Base-by-base conservation (phyloP, 257 asterid genomes). In the Solanum clarkiae region DNA sequence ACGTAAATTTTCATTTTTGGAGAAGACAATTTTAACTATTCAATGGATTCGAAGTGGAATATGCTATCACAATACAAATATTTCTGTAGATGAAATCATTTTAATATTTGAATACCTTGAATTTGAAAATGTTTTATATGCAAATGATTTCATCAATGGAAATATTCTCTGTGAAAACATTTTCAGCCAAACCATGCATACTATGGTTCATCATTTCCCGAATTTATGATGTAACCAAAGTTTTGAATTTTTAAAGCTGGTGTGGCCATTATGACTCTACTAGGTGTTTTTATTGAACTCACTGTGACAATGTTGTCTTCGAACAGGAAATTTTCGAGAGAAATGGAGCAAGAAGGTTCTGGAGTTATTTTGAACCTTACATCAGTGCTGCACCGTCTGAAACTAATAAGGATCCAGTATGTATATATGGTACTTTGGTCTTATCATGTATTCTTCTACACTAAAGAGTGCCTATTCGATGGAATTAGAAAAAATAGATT, bases 291-390 rank as follows among this genome's bases (percentile, higher is more conserved):
- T 9, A 20, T 51, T 51, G 0, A 36, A 84, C n/a, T 84, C 86
- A 81, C 14, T 3, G 24, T 77, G 82, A 77, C 15, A 14, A 22
- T 87, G 16, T 72, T 84, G 81, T 91, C 74, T 84, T 89, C 81
- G n/a, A 84, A 81, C 93, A 96, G 99, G 90, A 92, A 83, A 49
- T 80, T 62, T 95, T 96, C 75, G 99, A 95, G 90, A 90, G 86
- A 86, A 93, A 90, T 83, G 97, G 93, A 60, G 95, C 97, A 55
- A 86, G 88, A 70, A 90, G 90, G 91, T 96, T 96, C 88, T 96
- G 99, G 98, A 92, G 86, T 91, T 95, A 96, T 90, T 95, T 96
- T 84, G 96, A 92, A 81, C 86, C 89, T 80, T 94, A 91, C 88
- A 87, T 86, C 45, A 86, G 87, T 75, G 84, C 86, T 60, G 85